Base-by-base conservation (phyloP, 176 grass and related monocot genomes). In the Musa itinerans region DNA sequence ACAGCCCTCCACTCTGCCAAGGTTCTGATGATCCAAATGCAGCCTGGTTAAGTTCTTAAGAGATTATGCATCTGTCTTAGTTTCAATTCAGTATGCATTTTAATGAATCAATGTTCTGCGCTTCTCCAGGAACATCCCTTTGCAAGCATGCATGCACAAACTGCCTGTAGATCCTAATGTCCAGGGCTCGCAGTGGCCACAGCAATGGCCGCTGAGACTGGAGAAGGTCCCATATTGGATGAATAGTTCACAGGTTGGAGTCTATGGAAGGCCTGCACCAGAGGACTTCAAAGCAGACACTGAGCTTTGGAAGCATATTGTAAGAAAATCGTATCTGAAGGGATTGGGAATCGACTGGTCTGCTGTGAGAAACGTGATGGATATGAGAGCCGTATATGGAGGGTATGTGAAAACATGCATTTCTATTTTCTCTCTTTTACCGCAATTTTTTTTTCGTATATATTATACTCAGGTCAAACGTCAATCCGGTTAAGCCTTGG, bases 291-390 rank as follows among this genome's bases (percentile, higher is more conserved):
- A 58, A 73, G 81, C 82, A 26, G 91, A 95, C 63, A 76, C 83
- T 76, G 73, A 62, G 75, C 96, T 94, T 70, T 99, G 96, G 96
- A 88, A 58, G 73, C 78, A 86, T 80, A 85, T 85, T 27, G 81
- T 99, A 2, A 77, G 61, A 69, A 89, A 78, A 75, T 84, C 89
- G 43, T 99, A 99, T 83, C 74, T 99, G 61, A 53, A 83, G 50
- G 91, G 96, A 70, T 81, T 92, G 83, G 96, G 96, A 80, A 89
- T 99, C 72, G 74, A 94, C 51, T 99, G 96, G 96, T 86, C 84
- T 61, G 49, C 64, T 7, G 56, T 99, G 3, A 83, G 96, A 68
- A 99, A 99, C 78, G 88, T 85, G 62, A 99, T 99, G 96, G 96
- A 99, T 85, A 99, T 99, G 96, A 70, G 96, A 75, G 86, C 86